Percentiles rank a stretch among this genome's conserved stretches.
Conservation (phyloP, 768 basidiomycete genomes). For the Glaciozyma antarctica region DNA sequence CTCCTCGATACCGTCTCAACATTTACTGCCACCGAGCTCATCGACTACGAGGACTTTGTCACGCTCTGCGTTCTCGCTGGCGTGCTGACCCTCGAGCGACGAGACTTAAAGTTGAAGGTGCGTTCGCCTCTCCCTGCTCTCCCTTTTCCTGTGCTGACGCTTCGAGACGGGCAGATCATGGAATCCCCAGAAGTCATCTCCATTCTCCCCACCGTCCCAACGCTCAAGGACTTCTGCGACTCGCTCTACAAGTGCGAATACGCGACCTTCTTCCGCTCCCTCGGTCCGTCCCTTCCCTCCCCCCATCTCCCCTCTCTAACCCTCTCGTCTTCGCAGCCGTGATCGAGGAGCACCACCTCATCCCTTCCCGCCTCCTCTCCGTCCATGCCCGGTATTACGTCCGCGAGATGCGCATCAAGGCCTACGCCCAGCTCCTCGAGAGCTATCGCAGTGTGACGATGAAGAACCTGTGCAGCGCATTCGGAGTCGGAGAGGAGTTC, state of each 20-base stretch:
- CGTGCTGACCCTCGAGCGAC: slow-evolving; percentile 62
- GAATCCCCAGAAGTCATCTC: slow-evolving; percentile 77
- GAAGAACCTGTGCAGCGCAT: slow-evolving; percentile 71
- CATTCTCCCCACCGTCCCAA: slow-evolving; percentile 69
- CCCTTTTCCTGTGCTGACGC: background rate
- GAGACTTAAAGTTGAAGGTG: slow-evolving; percentile 87
- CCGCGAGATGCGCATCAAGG: slow-evolving; percentile 90
- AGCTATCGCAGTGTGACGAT: slow-evolving; percentile 81
- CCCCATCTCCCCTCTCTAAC: background rate
- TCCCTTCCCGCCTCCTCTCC: slow-evolving; percentile 75
- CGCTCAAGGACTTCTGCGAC: slow-evolving; percentile 70
- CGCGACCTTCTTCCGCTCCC: slow-evolving; percentile 81
- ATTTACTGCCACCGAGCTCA: slow-evolving; percentile 83
- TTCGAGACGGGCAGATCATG: slow-evolving; percentile 53
- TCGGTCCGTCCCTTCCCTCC: slow-evolving; percentile 49
- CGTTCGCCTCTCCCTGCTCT: background rate
- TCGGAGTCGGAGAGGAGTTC: slow-evolving; percentile 79
- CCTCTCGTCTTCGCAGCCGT: slow-evolving; percentile 48
- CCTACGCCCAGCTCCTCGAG: slow-evolving; percentile 85
- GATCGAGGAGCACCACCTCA: slow-evolving; percentile 74
- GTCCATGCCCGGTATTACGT: slow-evolving; percentile 83
- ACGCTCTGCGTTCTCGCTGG: slow-evolving; percentile 71
- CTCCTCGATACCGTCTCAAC: slow-evolving; percentile 86
- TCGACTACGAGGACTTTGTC: slow-evolving; percentile 84
- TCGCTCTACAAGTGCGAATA: slow-evolving; percentile 90